Percentiles rank a stretch among this genome's conserved stretches.
phyloP scores from a whole-genome alignment of 2,329 filamentous ascomycete species.

The Scedosporium aurantiacum region DNA sequence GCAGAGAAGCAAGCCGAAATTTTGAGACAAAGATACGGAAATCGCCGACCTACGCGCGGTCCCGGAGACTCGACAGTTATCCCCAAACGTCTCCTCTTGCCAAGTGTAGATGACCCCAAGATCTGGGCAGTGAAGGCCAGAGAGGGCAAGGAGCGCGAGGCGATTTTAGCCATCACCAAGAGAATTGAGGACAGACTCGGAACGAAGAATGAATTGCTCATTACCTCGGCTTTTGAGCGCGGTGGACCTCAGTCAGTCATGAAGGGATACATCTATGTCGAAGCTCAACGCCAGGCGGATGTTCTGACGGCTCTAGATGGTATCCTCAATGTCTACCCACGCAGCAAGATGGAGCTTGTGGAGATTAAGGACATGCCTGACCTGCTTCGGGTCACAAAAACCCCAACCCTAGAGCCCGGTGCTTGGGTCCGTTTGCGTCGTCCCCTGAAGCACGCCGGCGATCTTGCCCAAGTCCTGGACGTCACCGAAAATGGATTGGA shows the following conservation, averaged over 20 bases:
- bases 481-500: constrained; percentile 89
- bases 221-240: constrained; percentile 87
- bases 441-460: constrained; percentile 70
- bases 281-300: constrained; percentile 78
- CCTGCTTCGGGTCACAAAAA: constrained; percentile 81
- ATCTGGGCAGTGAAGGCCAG: constrained; percentile 94
- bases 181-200: constrained; percentile 70
- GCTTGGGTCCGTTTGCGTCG: constrained; percentile 85
- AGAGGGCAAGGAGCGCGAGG: constrained; percentile 89
- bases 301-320: constrained; percentile 73
- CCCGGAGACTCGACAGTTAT: constrained; percentile 63
- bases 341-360: constrained; percentile 75
- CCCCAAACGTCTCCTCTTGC: constrained; percentile 76
- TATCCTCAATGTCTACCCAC: constrained; percentile 81
- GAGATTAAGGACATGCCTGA: constrained; percentile 98
- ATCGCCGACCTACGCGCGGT: constrained; percentile 55
- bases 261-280: constrained; percentile 91
- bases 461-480: constrained; percentile 84
- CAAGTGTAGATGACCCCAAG: constrained; percentile 87
- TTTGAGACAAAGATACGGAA: constrained; percentile 78
- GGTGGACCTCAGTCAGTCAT: constrained; percentile 67
- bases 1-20: constrained; percentile 87
- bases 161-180: constrained; percentile 79
- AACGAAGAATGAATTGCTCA: constrained; percentile 69
- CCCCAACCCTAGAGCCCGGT: constrained; percentile 70